Conservation (phyloP, 805 yeast species). For the Wickerhamomyces hampshirensis region DNA sequence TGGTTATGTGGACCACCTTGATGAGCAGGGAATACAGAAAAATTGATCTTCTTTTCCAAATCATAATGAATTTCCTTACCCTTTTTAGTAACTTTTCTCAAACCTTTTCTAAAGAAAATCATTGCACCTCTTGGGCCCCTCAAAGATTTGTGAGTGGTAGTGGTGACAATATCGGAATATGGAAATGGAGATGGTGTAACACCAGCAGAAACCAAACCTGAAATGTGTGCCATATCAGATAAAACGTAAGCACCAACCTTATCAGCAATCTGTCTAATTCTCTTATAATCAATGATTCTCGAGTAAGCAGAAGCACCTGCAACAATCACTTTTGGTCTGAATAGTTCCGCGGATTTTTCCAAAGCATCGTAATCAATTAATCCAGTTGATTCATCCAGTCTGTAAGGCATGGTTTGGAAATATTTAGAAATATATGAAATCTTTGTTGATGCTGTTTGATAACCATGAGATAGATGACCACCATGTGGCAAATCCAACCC, state of each 20-base stretch:
- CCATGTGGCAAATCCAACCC: conserved; percentile 98
- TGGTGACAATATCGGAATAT: conserved; percentile 92
- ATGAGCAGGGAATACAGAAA: conserved; percentile 98
- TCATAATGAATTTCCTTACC: conserved; percentile 86
- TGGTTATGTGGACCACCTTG: conserved; percentile 99
- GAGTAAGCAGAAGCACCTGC: conserved; percentile 98
- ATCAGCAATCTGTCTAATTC: conserved; percentile 88
- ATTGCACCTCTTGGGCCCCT: conserved; percentile 99
- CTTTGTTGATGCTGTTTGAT: conserved; percentile 85
- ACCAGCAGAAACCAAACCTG: conserved; percentile 93
- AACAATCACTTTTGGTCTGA: conserved; percentile 91
- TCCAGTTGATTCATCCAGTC: conserved; percentile 82
- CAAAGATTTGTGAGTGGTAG: conserved; percentile 95
- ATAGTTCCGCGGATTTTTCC: conserved; percentile 74
- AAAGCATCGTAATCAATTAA: conserved; percentile 87
- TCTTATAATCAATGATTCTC: conserved; percentile 81
- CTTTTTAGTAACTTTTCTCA: conserved; percentile 72
- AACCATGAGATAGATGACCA: conserved; percentile 96
- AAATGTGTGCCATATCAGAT: conserved; percentile 97
- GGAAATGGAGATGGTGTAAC: conserved; percentile 91
- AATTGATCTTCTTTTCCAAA: conserved; percentile 87
- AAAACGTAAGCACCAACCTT: conserved; percentile 88
- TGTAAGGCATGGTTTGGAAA: conserved; percentile 97
- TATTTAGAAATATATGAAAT: conserved; percentile 90
- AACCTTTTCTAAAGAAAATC: conserved; percentile 95